Percentiles rank a stretch among this genome's conserved stretches.
Conservation (phyloP, 805 yeast species). For the Saturnispora diversa region DNA sequence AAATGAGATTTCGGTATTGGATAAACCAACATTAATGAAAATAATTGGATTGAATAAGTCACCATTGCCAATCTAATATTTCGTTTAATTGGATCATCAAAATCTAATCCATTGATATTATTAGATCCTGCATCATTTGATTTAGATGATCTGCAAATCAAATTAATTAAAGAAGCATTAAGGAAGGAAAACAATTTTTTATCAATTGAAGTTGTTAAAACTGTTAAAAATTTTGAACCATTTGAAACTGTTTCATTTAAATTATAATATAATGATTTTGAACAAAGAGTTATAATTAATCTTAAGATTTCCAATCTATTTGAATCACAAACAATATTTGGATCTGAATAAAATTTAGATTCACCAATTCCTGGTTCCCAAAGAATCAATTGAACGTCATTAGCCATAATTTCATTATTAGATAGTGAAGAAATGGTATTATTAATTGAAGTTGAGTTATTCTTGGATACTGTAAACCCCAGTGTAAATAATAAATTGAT, state of each 20-base stretch:
- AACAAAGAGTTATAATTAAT: constrained; percentile 50
- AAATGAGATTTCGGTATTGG: constrained; percentile 47
- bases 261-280: constrained; percentile 49
- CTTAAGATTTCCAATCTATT: constrained; percentile 63
- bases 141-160: constrained; percentile 44
- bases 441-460: too few species aligned
- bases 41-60: constrained; percentile 51
- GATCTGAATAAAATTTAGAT: constrained; percentile 23
- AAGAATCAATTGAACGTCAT: constrained; percentile 33
- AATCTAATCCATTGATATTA: constrained; percentile 33
- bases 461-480: too few species aligned
- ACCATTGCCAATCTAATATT: constrained; percentile 42
- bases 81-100: constrained; percentile 24
- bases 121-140: constrained; percentile 18
- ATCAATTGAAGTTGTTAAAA: constrained; percentile 43
- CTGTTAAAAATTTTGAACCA: constrained; percentile 58
- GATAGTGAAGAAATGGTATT: constrained; percentile 34
- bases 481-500: constrained; percentile 46
- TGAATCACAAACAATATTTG: constrained; percentile 41
- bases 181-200: constrained; percentile 41
- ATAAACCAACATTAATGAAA: constrained; percentile 54
- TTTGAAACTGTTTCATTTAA: constrained; percentile 34
- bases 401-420: constrained; percentile 13
- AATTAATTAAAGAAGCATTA: constrained; percentile 65
- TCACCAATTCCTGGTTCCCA: constrained; percentile 83